These are phyloP conservation scores for Salix exigua DNA, from an alignment of 345 rosid genomes.

Conservation along the genomic window DNA sequence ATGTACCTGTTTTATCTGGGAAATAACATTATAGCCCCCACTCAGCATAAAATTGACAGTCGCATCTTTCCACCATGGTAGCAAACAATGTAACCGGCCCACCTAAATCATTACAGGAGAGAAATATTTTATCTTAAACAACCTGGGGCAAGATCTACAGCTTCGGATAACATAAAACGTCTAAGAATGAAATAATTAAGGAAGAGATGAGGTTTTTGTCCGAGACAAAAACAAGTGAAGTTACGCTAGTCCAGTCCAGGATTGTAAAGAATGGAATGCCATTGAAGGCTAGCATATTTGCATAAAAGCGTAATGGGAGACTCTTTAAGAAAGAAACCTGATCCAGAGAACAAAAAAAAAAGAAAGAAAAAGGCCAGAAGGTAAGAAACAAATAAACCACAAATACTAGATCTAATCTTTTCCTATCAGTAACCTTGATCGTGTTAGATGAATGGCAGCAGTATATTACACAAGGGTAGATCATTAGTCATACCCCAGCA, in stretches of 20 bases:
- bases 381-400: background rate
- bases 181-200: background rate
- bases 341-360: background rate
- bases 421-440: background rate
- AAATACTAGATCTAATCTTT: background rate
- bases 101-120: slow-evolving; percentile 40
- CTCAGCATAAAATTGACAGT: slow-evolving; percentile 75
- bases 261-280: slow-evolving; percentile 47
- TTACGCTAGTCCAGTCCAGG: slow-evolving; percentile 77
- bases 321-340: slow-evolving; percentile 77
- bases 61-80: slow-evolving; percentile 94
- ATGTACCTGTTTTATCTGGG: slow-evolving; percentile 57
- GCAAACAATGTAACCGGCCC: slow-evolving; percentile 82
- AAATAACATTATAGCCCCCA: slow-evolving; percentile 72
- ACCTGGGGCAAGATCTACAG: background rate
- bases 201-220: background rate
- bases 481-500: slow-evolving; percentile 58
- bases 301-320: slow-evolving; percentile 61
- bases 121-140: background rate
- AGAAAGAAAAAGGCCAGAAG: background rate
- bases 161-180: background rate
- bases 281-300: slow-evolving; percentile 51
- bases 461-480: background rate
- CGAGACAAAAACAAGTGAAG: slow-evolving; percentile 17
- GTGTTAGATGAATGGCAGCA: slow-evolving; percentile 4